Conservation (phyloP, 2,329 filamentous ascomycete genomes). For the Aschersonia sp. region DNA sequence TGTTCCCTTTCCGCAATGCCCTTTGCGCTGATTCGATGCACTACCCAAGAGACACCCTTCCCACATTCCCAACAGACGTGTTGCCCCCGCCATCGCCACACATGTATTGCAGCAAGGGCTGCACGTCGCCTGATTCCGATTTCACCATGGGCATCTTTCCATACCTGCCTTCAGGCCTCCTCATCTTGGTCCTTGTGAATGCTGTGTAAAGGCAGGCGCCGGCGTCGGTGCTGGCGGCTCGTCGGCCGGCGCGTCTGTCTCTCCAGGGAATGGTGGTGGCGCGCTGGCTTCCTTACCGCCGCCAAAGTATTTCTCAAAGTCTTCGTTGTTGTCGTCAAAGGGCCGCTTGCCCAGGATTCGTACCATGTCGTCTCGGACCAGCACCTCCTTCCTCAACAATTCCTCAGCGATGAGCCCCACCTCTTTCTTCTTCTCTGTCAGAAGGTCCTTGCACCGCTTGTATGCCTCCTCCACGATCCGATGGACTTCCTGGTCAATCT, state of each 20-base stretch:
- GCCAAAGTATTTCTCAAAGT: constrained; percentile 91
- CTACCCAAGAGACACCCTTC: no score
- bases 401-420: constrained; percentile 87
- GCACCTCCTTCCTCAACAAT: constrained; percentile 78
- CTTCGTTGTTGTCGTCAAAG: constrained; percentile 71
- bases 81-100: no score
- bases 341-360: constrained; percentile 72
- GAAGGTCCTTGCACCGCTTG: constrained; percentile 70
- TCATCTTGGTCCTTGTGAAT: constrained; percentile 5
- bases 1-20: no score
- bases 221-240: constrained; percentile 22
- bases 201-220: constrained; percentile 21
- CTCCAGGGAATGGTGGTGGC: constrained; percentile 38
- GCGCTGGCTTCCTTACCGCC: constrained; percentile 40
- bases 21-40: no score
- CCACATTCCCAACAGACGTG: no score
- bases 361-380: constrained; percentile 84
- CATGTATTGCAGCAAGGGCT: no score
- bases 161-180: constrained; percentile 2
- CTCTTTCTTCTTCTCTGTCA: constrained; percentile 76
- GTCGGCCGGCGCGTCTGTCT: constrained; percentile 24
- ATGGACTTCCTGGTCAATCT: constrained; percentile 83
- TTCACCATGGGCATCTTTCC: no score
- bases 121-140: no score
- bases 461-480: constrained; percentile 88